These are phyloP conservation scores for Alternaria alternata DNA, from an alignment of 2,329 filamentous ascomycete genomes.

Conservation along the genomic window DNA sequence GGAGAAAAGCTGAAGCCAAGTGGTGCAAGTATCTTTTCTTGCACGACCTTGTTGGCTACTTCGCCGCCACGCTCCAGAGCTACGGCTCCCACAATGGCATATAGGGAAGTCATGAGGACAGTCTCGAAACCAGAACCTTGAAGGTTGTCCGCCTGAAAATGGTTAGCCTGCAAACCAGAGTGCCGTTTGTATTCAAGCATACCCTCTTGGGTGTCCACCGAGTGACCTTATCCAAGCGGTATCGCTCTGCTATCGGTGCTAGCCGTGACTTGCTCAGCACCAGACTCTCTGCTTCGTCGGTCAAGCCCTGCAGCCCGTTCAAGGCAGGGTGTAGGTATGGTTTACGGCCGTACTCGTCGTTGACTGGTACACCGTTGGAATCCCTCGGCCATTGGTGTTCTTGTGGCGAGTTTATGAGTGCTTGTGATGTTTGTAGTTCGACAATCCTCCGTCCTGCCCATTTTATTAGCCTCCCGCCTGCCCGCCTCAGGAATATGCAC, in stretches of 20 bases:
- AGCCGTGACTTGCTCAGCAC: conserved; percentile 72
- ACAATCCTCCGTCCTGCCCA: conserved; percentile 68
- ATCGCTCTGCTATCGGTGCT: conserved; percentile 70
- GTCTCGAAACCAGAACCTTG: conserved; percentile 75
- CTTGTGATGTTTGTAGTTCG: conserved; percentile 70
- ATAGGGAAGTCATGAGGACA: conserved; percentile 79
- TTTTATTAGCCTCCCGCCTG: conserved; percentile 21
- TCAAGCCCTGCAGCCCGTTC: conserved; percentile 76
- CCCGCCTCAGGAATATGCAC: background rate
- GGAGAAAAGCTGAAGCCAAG: conserved; percentile 44
- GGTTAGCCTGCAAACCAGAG: background rate
- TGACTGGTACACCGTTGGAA: conserved; percentile 26
- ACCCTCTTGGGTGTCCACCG: conserved; percentile 90
- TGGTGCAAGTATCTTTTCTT: conserved; percentile 75
- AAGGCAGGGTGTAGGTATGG: conserved; percentile 77
- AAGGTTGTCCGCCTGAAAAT: conserved; percentile 69
- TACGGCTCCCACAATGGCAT: conserved; percentile 87
- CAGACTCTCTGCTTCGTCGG: conserved; percentile 65
- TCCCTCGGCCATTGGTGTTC: conserved; percentile 33
- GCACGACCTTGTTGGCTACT: conserved; percentile 76
- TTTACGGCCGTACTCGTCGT: conserved; percentile 59
- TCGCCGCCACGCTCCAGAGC: conserved; percentile 87
- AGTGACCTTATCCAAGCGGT: conserved; percentile 77
- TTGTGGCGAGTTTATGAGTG: conserved; percentile 62
- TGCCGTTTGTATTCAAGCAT: conserved; percentile 43